Evolutionary conservation across 345 rosid species (phyloP).

Genomic region (Populus euphratica): DNA sequence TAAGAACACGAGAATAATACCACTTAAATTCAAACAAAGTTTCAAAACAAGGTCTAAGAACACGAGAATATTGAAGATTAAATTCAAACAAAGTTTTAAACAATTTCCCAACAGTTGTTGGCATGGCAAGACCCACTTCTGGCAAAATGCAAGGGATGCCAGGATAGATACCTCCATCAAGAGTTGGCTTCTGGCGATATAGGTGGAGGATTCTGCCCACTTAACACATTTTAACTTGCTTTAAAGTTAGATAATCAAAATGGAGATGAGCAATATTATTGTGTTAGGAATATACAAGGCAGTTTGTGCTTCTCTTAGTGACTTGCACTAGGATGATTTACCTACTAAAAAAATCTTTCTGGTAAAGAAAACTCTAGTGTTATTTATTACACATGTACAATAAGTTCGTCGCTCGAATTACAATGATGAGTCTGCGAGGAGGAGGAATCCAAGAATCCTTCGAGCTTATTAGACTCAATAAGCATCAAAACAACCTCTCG

Average conservation of each 20-base stretch:
- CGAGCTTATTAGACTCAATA: constrained; percentile 48
- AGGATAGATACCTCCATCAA: too few species aligned
- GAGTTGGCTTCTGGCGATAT: too few species aligned
- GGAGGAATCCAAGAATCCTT: constrained; percentile 38
- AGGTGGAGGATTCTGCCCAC: too few species aligned
- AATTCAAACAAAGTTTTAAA: too few species aligned
- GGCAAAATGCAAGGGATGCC: too few species aligned
- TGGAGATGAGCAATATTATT: not conserved
- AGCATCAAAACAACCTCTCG: constrained; percentile 74
- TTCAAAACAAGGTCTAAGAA: too few species aligned
- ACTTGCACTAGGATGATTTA: not conserved
- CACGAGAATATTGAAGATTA: too few species aligned
- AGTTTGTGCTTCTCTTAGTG: not conserved
- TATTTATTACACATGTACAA: constrained; percentile 9
- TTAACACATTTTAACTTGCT: too few species aligned
- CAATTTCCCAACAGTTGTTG: too few species aligned
- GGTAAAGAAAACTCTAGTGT: not conserved
- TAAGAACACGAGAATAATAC: too few species aligned
- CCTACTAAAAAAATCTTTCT: not conserved
- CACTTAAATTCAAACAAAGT: too few species aligned
- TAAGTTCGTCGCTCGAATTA: constrained; percentile 23
- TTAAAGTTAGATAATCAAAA: not conserved
- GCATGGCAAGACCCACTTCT: too few species aligned
- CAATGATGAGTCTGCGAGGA: constrained; percentile 10
- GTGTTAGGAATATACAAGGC: not conserved